These are phyloP conservation scores for Cryptosporidium muris DNA, from an alignment of 169 alveolate species.

Conservation along the genomic window DNA sequence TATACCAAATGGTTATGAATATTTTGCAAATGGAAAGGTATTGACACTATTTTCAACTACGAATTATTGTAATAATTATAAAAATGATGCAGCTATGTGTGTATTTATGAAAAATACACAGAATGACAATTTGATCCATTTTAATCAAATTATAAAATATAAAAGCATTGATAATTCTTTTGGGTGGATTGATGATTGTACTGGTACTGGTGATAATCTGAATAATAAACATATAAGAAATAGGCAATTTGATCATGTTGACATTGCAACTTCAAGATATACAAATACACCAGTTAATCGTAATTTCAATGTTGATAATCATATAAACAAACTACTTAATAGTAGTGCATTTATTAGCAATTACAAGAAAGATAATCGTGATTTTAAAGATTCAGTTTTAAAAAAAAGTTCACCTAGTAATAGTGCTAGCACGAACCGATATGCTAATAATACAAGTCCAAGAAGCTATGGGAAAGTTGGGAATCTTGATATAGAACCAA, in stretches of 20 bases:
- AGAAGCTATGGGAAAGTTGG: constrained; percentile 13
- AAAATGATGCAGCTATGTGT: constrained; percentile 75
- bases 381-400: background rate
- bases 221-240: background rate
- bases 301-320: background rate
- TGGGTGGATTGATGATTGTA: constrained; percentile 24
- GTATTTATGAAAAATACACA: constrained; percentile 72
- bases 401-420: constrained; percentile 9
- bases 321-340: background rate
- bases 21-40: constrained; percentile 75
- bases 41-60: constrained; percentile 77
- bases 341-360: background rate
- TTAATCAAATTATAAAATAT: constrained; percentile 35
- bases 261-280: background rate
- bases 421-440: background rate
- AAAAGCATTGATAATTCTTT: constrained; percentile 22
- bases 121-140: constrained; percentile 45
- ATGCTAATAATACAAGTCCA: constrained; percentile 23
- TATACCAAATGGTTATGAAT: constrained; percentile 75
- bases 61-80: constrained; percentile 74
- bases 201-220: background rate
- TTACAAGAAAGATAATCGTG: background rate
- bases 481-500: constrained; percentile 56
- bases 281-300: no score
- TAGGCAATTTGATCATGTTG: no score